Evolutionary conservation across 1,284 basidiomycete genomes (phyloP).

Genomic region (Trichosporon sp.): DNA sequence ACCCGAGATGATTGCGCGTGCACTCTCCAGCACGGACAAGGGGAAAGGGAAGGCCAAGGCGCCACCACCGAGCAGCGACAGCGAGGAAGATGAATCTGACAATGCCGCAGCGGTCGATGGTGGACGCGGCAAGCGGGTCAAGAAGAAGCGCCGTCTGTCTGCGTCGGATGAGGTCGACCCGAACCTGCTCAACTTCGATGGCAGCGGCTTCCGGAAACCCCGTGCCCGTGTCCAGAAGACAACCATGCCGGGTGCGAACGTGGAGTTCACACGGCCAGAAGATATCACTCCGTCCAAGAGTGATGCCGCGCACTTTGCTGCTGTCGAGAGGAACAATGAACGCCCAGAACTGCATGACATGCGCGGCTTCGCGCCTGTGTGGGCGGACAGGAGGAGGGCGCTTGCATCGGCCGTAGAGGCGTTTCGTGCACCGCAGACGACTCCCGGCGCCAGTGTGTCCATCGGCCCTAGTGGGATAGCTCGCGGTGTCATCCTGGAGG

Average conservation of each 20-base stretch:
- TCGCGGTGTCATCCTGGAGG: constrained; percentile 50
- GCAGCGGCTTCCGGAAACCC: constrained; percentile 23
- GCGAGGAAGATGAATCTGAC: constrained; percentile 22
- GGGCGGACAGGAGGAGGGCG: constrained; percentile 45
- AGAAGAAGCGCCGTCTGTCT: constrained; percentile 45
- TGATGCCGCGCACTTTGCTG: constrained; percentile 37
- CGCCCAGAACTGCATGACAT: constrained; percentile 35
- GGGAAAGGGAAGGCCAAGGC: constrained; percentile 34
- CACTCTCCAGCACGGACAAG: constrained; percentile 27
- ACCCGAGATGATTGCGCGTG: background rate
- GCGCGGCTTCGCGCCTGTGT: constrained; percentile 44
- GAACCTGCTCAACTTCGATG: constrained; percentile 32
- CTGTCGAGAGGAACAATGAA: constrained; percentile 36
- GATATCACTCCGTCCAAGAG: constrained; percentile 27
- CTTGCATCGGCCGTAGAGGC: constrained; percentile 43
- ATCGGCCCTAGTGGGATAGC: constrained; percentile 48
- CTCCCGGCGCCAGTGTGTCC: constrained; percentile 46
- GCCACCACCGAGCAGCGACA: background rate
- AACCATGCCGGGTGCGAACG: background rate
- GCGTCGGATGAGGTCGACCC: constrained; percentile 39
- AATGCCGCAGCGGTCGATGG: constrained; percentile 21
- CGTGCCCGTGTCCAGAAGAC: constrained; percentile 14
- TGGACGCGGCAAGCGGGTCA: constrained; percentile 36
- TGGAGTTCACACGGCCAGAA: constrained; percentile 22
- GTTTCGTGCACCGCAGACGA: constrained; percentile 41